Percentiles rank a stretch among this genome's conserved stretches.
phyloP scores from a whole-genome alignment of 805 yeast genomes.

The Scheffersomyces coipomensis region DNA sequence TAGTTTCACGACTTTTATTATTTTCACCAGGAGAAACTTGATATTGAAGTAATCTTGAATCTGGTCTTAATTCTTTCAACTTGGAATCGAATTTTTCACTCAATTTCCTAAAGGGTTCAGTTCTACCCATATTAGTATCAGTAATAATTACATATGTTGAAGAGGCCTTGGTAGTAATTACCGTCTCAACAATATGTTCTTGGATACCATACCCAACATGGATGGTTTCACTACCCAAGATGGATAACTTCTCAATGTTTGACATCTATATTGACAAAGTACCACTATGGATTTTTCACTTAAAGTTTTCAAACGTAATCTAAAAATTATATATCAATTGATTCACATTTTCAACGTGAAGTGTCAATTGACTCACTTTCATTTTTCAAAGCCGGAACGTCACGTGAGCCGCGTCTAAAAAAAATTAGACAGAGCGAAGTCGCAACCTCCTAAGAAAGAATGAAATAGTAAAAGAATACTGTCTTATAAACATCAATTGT shows the following conservation, averaged over 20 bases:
- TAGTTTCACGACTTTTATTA: conserved; percentile 82
- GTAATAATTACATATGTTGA: conserved; percentile 92
- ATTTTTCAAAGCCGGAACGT: no score
- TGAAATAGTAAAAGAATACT: no score
- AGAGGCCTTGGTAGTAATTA: conserved; percentile 61
- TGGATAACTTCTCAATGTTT: conserved; percentile 55
- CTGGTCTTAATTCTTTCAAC: conserved; percentile 40
- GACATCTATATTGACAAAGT: conserved; percentile 12
- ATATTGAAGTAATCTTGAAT: conserved; percentile 67
- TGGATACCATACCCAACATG: conserved; percentile 87
- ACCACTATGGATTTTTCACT: no score
- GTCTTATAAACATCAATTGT: no score
- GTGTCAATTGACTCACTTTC: no score
- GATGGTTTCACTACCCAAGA: conserved; percentile 79
- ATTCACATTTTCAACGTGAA: no score
- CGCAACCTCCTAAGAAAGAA: no score
- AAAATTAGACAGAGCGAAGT: no score
- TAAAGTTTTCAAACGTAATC: no score
- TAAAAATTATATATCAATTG: no score
- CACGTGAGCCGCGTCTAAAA: no score
- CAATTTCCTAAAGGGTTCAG: conserved; percentile 58
- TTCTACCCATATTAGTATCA: conserved; percentile 72
- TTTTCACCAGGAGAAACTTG: conserved; percentile 91
- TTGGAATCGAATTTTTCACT: conserved; percentile 38
- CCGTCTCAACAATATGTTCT: conserved; percentile 68